Conservation (phyloP, 2,329 filamentous ascomycete genomes). For the Fusarium tricinctum region DNA sequence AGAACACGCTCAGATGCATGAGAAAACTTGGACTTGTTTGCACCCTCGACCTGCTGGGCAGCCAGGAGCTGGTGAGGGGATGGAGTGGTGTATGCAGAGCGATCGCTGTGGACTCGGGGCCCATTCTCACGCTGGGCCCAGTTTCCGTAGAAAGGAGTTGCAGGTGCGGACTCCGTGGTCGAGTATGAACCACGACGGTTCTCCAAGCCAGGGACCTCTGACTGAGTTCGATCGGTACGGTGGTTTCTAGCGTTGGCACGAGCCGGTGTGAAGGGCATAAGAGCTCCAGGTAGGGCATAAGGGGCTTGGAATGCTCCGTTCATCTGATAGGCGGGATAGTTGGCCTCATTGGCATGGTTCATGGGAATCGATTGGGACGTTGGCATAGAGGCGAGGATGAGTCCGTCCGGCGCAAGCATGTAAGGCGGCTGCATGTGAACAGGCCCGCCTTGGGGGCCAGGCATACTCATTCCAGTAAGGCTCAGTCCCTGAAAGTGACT, state of each 20-base stretch:
- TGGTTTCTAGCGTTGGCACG: conserved; percentile 61
- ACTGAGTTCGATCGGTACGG: conserved; percentile 62
- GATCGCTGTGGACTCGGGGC: conserved; percentile 70
- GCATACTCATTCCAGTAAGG: conserved; percentile 55
- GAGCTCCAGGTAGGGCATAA: conserved; percentile 55
- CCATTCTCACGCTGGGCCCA: conserved; percentile 70
- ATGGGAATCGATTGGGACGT: conserved; percentile 54
- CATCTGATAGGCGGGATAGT: conserved; percentile 53
- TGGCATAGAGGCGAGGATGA: conserved; percentile 56
- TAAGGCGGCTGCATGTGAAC: conserved; percentile 55
- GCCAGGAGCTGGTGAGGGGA: conserved; percentile 72
- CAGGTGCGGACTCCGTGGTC: conserved; percentile 75
- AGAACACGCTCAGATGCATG: conserved; percentile 65
- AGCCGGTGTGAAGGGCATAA: conserved; percentile 68
- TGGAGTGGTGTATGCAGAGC: conserved; percentile 75
- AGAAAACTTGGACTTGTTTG: conserved; percentile 59
- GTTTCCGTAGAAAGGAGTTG: conserved; percentile 73
- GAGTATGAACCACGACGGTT: conserved; percentile 78
- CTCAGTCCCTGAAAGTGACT: conserved; percentile 57
- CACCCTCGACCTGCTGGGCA: conserved; percentile 56
- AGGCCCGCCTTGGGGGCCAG: conserved; percentile 49
- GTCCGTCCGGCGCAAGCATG: conserved; percentile 57
- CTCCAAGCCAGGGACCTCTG: conserved; percentile 72
- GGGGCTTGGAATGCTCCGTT: conserved; percentile 55
- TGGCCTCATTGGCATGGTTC: conserved; percentile 53